Evolutionary conservation across 208 protist species (phyloP).

Genomic region (Leishmania tropica): DNA sequence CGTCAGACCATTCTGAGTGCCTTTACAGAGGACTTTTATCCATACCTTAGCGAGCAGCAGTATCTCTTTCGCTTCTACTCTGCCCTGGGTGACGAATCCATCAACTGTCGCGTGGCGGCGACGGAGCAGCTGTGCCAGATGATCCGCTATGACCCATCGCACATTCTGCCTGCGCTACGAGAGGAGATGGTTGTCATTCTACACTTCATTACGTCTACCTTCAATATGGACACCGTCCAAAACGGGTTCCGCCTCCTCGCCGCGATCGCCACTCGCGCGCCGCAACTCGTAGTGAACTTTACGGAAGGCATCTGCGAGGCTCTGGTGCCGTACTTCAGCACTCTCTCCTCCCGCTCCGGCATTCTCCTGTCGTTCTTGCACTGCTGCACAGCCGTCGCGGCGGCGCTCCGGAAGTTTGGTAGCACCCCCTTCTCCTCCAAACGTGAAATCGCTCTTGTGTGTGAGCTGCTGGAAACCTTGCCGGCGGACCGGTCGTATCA

Average conservation of each 20-base stretch:
- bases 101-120: slow-evolving; percentile 78
- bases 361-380: slow-evolving; percentile 72
- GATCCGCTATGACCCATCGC: slow-evolving; percentile 81
- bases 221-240: slow-evolving; percentile 58
- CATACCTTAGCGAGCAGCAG: slow-evolving; percentile 85
- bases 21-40: slow-evolving; percentile 84
- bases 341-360: slow-evolving; percentile 37
- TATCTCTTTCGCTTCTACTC: slow-evolving; percentile 77
- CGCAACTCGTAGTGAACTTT: slow-evolving; percentile 85
- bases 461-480: slow-evolving; percentile 63
- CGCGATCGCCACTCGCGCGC: slow-evolving; percentile 63
- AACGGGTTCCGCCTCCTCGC: slow-evolving; percentile 75
- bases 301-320: slow-evolving; percentile 65
- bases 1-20: slow-evolving; percentile 71
- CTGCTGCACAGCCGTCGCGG: slow-evolving; percentile 73
- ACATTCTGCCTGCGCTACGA: slow-evolving; percentile 80
- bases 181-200: slow-evolving; percentile 77
- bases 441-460: slow-evolving; percentile 61
- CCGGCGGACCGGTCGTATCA: slow-evolving; percentile 60
- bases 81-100: slow-evolving; percentile 81
- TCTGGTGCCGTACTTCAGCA: slow-evolving; percentile 58
- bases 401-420: slow-evolving; percentile 65
- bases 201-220: slow-evolving; percentile 51
- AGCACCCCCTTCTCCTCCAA: slow-evolving; percentile 43
- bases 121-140: slow-evolving; percentile 82